These are phyloP conservation scores for Saccharomycopsis amapae DNA, from an alignment of 805 yeast species.

Conservation along the genomic window DNA sequence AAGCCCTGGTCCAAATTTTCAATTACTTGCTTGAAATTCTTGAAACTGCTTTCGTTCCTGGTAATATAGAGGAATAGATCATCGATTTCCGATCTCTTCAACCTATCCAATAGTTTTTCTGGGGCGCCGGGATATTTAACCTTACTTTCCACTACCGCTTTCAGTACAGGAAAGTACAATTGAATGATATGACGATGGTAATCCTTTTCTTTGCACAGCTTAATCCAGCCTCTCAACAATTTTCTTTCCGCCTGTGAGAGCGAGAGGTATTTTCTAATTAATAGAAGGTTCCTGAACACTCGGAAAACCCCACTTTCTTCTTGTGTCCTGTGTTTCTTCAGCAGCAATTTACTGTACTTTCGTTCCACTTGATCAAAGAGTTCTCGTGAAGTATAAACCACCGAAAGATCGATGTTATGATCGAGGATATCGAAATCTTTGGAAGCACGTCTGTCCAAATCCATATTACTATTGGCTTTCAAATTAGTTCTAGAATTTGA, in stretches of 20 bases:
- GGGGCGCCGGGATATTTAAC: constrained; percentile 6
- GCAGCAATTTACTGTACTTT: neutral
- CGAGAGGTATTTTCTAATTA: neutral
- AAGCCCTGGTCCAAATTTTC: neutral
- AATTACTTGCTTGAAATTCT: neutral
- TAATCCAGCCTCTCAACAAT: neutral
- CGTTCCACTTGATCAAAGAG: neutral
- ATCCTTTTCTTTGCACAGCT: constrained; percentile 5
- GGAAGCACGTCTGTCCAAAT: neutral
- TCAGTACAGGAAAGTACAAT: constrained; percentile 1
- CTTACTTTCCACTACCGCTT: neutral
- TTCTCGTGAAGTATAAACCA: neutral
- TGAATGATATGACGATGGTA: constrained; percentile 3
- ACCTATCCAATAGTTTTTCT: neutral
- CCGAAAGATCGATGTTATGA: neutral
- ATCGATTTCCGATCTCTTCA: neutral
- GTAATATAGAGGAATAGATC: neutral
- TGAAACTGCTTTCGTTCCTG: neutral
- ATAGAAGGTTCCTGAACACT: neutral
- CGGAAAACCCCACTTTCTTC: neutral
- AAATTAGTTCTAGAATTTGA: too few species aligned
- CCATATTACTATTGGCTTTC: too few species aligned
- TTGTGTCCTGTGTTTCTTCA: neutral
- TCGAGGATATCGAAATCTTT: constrained; percentile 1
- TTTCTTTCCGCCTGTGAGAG: neutral